Evolutionary conservation across 2,329 filamentous ascomycete species (phyloP), one percentile per base, ranked within the genome.

Genomic region (Sporothrix schenckii): DNA sequence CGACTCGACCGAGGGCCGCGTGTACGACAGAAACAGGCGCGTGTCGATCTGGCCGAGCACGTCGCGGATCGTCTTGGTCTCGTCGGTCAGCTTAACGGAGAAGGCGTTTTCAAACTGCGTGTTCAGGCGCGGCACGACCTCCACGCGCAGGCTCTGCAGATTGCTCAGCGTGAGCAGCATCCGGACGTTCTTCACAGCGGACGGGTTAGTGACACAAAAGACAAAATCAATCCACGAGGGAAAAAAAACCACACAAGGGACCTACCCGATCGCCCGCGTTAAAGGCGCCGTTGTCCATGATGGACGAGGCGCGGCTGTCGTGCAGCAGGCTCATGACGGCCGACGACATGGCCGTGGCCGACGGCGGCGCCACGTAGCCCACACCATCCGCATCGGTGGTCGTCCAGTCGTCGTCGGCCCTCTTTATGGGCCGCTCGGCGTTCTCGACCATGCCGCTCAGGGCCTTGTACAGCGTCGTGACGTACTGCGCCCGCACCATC

Each of bases 401-500:
- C 0, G 83, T 85, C 87, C 87, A 89, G 70, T 88, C 86, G 71
- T 88, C 86, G 60, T 90, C 88, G 0, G 87, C 82, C 74, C 88
- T 88, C 74, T 89, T 87, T 16, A 89, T 79, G 3, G 89, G 86
- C 70, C 89, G 88, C 80, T 98, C 93, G 3, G 95, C 94, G 79
- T 97, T 98, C 80, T 98, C 95, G 0, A 99, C 93, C 89, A 99
- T 94, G 27, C 94, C 95, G 76, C 92, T 96, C 50, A 99, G 82
- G 7, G 93, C 93, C 79, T 97, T 97, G 80, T 98, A 98, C 56
- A 99, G 82, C 71, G 94, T 97, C 7, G 91, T 93, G 19, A 97
- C 93, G 77, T 99, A 99, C 77, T 97, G 93, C 74, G 89, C 91
- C 74, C 94, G 88, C 19, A 98, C 93, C 87, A 94, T 93, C 78